Percentiles rank a stretch among this genome's conserved stretches.
Evolutionary conservation across 2,329 filamentous ascomycete genomes (phyloP).

Genomic region (Colletotrichum euphorbiae): DNA sequence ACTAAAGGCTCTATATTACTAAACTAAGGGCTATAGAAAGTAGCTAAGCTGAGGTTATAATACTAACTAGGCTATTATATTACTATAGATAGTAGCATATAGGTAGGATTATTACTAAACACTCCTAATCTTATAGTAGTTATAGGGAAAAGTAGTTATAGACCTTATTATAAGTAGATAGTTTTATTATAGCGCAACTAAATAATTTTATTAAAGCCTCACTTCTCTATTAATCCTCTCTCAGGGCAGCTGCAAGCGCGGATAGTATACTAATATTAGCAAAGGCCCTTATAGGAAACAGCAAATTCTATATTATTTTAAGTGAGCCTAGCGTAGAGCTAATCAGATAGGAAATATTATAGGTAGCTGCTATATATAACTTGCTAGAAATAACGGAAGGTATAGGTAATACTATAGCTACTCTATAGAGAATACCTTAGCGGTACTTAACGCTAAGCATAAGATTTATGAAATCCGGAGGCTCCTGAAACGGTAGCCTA

Average conservation of each 20-base stretch:
- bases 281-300: neutral
- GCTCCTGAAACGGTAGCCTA: neutral
- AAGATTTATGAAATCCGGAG: neutral
- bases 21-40: neutral
- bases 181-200: neutral
- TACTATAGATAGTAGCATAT: neutral
- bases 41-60: neutral
- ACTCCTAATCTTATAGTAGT: neutral
- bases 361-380: neutral
- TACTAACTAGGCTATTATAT: neutral
- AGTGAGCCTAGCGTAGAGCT: neutral
- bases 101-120: neutral
- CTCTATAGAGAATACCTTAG: neutral
- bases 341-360: neutral
- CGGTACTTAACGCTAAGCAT: neutral
- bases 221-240: neutral
- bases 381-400: neutral
- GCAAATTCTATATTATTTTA: neutral
- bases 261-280: neutral
- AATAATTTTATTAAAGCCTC: neutral
- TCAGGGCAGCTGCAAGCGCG: neutral
- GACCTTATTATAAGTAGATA: neutral
- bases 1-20: neutral
- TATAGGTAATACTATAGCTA: neutral
- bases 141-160: neutral